Base-by-base conservation (phyloP, 2,329 filamentous ascomycete genomes). In the Fusarium illudens region DNA sequence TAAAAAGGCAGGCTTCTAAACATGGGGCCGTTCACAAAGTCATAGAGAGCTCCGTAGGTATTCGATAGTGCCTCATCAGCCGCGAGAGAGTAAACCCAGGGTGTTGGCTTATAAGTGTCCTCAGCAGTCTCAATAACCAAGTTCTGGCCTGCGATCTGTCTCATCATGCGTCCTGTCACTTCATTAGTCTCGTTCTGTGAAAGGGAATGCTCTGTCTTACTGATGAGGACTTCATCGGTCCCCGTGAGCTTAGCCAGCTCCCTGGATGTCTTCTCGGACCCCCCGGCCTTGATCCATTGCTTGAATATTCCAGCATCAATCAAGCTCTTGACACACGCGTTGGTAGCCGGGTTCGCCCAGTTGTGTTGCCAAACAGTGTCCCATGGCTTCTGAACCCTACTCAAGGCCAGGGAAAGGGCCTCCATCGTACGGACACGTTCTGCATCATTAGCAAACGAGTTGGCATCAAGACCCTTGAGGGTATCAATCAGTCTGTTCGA, bases 291-390 rank as follows among this genome's bases (percentile, higher is more conserved):
- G 4, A 71, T 69, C 79, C 79, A 80, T 55, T 77, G 77, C 9
- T 53, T 64, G 32, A 81, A 81, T 3, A 80, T 61, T 17, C 77
- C 78, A 13, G 74, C 75, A 59, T 80, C 77, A 48, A 80, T 79
- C 27, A 81, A 71, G 2, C 77, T 78, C 57, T 79, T 80, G 60
- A 75, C 68, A n/a, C 75, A 74, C 4, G 75, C 75, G 39, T 75
- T 75, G n/a, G 76, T 79, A 0, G 73, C 71, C 2, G 63, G 62
- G 30, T 74, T 77, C 6, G 76, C 75, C 75, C 79, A 79, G 29
- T 72, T 75, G 25, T 81, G 78, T 17, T 79, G 76, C 76, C 78
- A 80, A 3, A 76, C 76, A 9, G 77, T 75, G 51, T 81, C 79
- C 77, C 79, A 81, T 0, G 79, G 79, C 22, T 74, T 76, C 59